These are phyloP conservation scores for Lentinula novae-zelandiae DNA, from an alignment of 1,284 basidiomycete genomes.

Conservation along the genomic window DNA sequence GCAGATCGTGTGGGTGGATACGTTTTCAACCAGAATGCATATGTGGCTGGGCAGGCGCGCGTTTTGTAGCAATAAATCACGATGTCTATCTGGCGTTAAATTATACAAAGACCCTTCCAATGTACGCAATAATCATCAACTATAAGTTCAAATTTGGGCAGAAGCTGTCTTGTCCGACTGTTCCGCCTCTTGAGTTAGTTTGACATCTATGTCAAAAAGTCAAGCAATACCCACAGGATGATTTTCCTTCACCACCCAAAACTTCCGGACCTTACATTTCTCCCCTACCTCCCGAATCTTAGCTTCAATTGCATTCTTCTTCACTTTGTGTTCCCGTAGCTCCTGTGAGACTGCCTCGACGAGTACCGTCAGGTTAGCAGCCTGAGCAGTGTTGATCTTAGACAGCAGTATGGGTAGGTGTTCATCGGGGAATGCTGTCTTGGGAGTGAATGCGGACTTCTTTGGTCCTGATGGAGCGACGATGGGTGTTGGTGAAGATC, in stretches of 20 bases:
- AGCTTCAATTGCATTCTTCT: slow-evolving; percentile 78
- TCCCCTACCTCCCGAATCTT: slow-evolving; percentile 73
- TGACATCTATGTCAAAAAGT: neutral
- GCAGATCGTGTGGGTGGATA: slow-evolving; percentile 1
- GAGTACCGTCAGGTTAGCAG: slow-evolving; percentile 58
- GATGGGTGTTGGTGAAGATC: slow-evolving; percentile 1
- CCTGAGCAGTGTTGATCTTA: slow-evolving; percentile 53
- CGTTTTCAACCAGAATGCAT: neutral
- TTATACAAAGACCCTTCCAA: neutral
- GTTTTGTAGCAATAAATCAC: neutral
- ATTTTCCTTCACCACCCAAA: slow-evolving; percentile 59
- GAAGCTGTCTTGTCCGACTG: neutral
- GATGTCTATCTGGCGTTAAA: neutral
- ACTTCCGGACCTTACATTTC: slow-evolving; percentile 64
- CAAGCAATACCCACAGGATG: neutral
- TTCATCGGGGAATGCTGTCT: slow-evolving; percentile 63
- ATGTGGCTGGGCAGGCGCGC: no score
- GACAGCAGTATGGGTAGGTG: slow-evolving; percentile 56
- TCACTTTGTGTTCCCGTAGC: slow-evolving; percentile 61
- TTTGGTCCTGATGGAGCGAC: slow-evolving; percentile 20
- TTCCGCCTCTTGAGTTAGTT: no score
- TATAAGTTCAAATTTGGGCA: neutral
- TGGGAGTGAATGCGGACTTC: slow-evolving; percentile 36
- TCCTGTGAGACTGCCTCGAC: slow-evolving; percentile 72
- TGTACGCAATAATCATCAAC: neutral